A percentile compares a stretch with the other conserved stretches of the same genome.
These are phyloP conservation scores for Rhododendron kiyosumense DNA, from an alignment of 148 eudicot species.

Conservation along the genomic window DNA sequence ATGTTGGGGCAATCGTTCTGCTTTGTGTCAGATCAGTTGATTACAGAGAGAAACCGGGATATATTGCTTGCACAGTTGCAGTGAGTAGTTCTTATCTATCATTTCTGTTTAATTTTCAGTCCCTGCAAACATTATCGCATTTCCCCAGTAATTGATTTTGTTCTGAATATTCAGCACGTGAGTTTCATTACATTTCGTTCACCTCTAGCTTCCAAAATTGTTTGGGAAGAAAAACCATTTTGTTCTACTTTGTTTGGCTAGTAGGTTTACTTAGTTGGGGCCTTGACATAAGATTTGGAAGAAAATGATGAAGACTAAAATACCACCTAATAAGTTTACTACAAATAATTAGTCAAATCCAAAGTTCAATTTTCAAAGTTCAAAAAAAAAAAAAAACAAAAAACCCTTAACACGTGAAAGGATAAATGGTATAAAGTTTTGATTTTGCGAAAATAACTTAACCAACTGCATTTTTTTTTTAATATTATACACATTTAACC, in stretches of 20 bases:
- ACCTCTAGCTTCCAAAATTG: neutral
- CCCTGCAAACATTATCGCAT: neutral
- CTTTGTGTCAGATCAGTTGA: conserved; percentile 57
- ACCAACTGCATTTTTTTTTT: neutral
- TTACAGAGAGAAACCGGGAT: conserved; percentile 87
- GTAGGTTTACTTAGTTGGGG: neutral
- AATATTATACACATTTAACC: neutral
- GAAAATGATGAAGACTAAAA: no score
- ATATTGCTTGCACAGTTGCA: conserved; percentile 68
- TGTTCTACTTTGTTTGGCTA: neutral
- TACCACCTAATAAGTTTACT: neutral
- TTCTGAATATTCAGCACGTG: neutral
- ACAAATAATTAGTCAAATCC: neutral
- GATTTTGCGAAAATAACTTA: neutral
- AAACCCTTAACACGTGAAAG: no score
- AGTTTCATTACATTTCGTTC: neutral
- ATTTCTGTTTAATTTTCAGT: conserved; percentile 5
- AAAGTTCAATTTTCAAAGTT: no score
- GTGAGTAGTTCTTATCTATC: conserved; percentile 37
- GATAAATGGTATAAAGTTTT: neutral
- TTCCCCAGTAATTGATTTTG: neutral
- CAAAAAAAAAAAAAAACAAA: no score
- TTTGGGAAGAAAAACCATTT: neutral
- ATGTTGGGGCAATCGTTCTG: conserved; percentile 58
- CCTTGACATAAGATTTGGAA: neutral